Evolutionary conservation across 306 rosid genomes (phyloP).

Genomic region (Inga oerstediana): DNA sequence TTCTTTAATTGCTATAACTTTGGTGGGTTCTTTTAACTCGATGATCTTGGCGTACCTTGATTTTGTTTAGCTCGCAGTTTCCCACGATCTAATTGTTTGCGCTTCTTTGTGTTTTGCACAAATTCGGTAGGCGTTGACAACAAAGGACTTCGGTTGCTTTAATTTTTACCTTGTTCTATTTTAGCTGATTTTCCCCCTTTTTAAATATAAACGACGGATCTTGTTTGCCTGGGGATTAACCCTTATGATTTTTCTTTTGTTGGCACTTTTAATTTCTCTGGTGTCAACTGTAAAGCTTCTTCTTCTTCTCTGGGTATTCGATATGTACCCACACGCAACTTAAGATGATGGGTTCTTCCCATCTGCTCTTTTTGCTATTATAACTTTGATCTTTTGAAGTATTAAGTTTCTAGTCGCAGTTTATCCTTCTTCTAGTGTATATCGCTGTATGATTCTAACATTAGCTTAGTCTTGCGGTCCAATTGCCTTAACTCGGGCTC

Average conservation of each 20-base stretch:
- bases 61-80: neutral
- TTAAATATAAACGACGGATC: neutral
- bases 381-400: neutral
- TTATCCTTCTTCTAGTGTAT: neutral
- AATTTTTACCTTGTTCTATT: neutral
- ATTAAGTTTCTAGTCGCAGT: neutral
- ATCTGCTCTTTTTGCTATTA: neutral
- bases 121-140: neutral
- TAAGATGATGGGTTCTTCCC: neutral
- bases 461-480: conserved; percentile 20
- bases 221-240: conserved; percentile 4
- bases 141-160: neutral
- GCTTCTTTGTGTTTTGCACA: neutral
- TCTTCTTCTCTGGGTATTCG: neutral
- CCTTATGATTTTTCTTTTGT: neutral
- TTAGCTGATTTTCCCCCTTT: neutral
- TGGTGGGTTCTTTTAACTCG: neutral
- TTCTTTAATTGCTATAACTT: neutral
- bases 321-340: neutral
- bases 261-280: neutral
- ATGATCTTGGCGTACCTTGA: neutral
- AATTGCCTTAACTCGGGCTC: conserved; percentile 13
- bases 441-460: neutral
- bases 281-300: neutral
- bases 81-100: neutral